phyloP scores from a whole-genome alignment of 805 yeast species.

The Dipodascopsis uninucleata region DNA sequence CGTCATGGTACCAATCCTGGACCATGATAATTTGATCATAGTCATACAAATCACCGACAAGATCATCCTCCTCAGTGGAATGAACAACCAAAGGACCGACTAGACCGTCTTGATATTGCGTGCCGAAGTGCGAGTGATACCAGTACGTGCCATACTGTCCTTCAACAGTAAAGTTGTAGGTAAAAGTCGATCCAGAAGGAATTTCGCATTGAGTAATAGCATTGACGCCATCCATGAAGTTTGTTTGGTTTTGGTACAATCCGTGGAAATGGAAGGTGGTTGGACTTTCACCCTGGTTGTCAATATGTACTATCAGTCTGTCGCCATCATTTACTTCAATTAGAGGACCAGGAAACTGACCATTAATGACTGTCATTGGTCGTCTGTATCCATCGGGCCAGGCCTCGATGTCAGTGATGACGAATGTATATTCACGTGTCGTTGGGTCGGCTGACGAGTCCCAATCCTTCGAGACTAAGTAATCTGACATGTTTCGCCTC shows the following conservation, averaged over 20 bases:
- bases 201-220: conserved; percentile 86
- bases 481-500: conserved; percentile 25
- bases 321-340: conserved; percentile 76
- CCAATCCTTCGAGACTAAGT: conserved; percentile 15
- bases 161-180: conserved; percentile 81
- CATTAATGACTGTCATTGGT: conserved; percentile 58
- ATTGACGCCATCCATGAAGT: conserved; percentile 86
- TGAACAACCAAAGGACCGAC: conserved; percentile 47
- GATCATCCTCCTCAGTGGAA: conserved; percentile 37
- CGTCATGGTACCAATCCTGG: conserved; percentile 42
- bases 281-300: conserved; percentile 62
- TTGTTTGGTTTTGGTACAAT: conserved; percentile 70
- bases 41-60: conserved; percentile 33
- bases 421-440: conserved; percentile 39
- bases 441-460: conserved; percentile 21
- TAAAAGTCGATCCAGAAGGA: conserved; percentile 64
- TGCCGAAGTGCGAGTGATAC: conserved; percentile 90
- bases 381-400: conserved; percentile 59
- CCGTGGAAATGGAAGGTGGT: conserved; percentile 94
- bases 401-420: conserved; percentile 38
- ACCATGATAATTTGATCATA: conserved; percentile 39
- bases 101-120: conserved; percentile 86
- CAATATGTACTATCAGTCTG: conserved; percentile 62
- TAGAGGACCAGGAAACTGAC: conserved; percentile 80
- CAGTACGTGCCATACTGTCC: conserved; percentile 81